A percentile compares a stretch with the other conserved stretches of the same genome.
Conservation (phyloP, 2,329 filamentous ascomycete species). For the Fusarium sulawesiense region DNA sequence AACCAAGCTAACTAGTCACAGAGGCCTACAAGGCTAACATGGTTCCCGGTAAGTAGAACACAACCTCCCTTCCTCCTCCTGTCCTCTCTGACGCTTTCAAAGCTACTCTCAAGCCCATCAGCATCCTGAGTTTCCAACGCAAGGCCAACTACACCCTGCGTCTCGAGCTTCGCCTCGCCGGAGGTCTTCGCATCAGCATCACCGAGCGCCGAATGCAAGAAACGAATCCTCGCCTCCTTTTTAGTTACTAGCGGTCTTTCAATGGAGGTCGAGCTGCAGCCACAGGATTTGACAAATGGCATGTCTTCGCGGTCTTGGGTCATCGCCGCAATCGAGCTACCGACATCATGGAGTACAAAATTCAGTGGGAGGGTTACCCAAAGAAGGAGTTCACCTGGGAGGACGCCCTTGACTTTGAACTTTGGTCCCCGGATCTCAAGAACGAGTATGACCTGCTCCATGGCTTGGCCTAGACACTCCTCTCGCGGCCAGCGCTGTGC, state of each 20-base stretch:
- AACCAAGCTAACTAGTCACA: background rate
- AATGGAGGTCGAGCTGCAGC: background rate
- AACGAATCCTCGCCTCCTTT: rapidly evolving
- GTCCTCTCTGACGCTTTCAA: background rate
- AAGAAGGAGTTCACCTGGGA: background rate
- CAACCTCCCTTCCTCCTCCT: rapidly evolving
- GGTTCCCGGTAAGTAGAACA: background rate
- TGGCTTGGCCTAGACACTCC: background rate
- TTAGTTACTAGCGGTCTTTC: background rate
- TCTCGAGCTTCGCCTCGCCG: background rate
- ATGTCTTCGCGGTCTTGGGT: rapidly evolving
- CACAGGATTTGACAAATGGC: background rate
- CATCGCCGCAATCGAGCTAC: rapidly evolving
- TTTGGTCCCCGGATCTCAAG: background rate
- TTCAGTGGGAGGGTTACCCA: background rate
- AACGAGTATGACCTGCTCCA: background rate
- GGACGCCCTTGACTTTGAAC: rapidly evolving
- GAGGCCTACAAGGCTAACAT: background rate
- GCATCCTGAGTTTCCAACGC: background rate
- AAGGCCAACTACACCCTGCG: background rate
- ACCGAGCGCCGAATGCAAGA: background rate
- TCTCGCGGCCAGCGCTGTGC: background rate
- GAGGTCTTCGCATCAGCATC: background rate
- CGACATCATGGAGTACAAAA: background rate
- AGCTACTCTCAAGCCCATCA: background rate